Percentiles rank a stretch among this genome's conserved stretches.
phyloP scores from a whole-genome alignment of 2,329 filamentous ascomycete species.

The Exserohilum turcica region DNA sequence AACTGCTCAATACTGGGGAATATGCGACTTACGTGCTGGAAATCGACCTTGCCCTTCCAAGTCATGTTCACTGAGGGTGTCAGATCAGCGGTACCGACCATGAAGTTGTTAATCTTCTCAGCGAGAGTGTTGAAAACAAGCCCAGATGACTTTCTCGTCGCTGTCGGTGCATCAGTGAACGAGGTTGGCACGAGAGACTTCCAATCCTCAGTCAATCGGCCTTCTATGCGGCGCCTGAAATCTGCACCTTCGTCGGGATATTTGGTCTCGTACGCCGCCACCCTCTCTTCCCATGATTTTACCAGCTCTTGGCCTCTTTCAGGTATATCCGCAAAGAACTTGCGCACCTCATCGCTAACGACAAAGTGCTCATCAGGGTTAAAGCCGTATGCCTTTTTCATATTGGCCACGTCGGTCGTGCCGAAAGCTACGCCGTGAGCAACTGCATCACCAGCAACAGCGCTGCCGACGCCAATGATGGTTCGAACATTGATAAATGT shows the following conservation, averaged over 20 bases:
- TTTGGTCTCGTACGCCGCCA: slow-evolving; percentile 51
- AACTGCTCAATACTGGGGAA: accelerated
- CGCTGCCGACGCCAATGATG: slow-evolving; percentile 60
- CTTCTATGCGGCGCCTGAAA: slow-evolving; percentile 56
- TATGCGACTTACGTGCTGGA: slow-evolving; percentile 45
- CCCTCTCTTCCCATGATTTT: slow-evolving; percentile 55
- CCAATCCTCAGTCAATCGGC: slow-evolving; percentile 57
- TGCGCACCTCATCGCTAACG: slow-evolving; percentile 53
- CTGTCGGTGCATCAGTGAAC: slow-evolving; percentile 55
- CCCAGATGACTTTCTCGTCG: slow-evolving; percentile 55
- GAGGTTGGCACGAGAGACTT: slow-evolving; percentile 55
- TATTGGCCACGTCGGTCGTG: slow-evolving; percentile 58
- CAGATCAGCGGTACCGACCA: slow-evolving; percentile 69
- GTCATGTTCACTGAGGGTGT: slow-evolving; percentile 60
- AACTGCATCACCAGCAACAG: slow-evolving; percentile 58
- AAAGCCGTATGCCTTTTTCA: slow-evolving; percentile 59
- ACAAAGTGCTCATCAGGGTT: slow-evolving; percentile 56
- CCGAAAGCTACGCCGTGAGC: slow-evolving; percentile 65
- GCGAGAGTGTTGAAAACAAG: slow-evolving; percentile 9
- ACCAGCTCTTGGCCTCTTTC: slow-evolving; percentile 54
- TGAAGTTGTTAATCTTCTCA: slow-evolving; percentile 61
- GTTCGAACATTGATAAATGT: slow-evolving; percentile 64
- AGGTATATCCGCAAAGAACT: slow-evolving; percentile 51
- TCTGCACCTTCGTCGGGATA: slow-evolving; percentile 57
- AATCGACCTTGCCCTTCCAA: slow-evolving; percentile 51